Evolutionary conservation across 805 yeast species (phyloP).

Genomic region (Allodekkera sacchari): DNA sequence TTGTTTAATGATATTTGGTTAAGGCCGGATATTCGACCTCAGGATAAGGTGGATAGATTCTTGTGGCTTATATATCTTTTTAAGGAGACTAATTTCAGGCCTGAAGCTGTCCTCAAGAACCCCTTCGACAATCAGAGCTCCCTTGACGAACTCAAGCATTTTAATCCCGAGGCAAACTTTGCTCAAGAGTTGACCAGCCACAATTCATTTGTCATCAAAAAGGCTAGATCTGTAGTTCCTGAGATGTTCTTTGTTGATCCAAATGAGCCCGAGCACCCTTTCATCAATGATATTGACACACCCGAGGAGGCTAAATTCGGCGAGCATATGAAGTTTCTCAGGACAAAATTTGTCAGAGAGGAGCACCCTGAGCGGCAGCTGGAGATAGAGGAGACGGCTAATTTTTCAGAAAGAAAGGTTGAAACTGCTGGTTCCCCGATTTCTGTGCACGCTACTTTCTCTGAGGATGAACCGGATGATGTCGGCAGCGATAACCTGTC

Average conservation of each 20-base stretch:
- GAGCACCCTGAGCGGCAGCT: slow-evolving; percentile 6
- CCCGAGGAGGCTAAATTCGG: slow-evolving; percentile 40
- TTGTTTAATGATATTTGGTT: slow-evolving; percentile 71
- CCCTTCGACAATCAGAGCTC: slow-evolving; percentile 21
- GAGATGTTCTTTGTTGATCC: slow-evolving; percentile 1
- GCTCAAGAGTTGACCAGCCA: slow-evolving; percentile 16
- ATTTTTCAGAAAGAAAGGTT: too few species aligned
- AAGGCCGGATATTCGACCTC: slow-evolving; percentile 50
- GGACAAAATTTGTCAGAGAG: slow-evolving; percentile 25
- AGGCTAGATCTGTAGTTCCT: slow-evolving; percentile 18
- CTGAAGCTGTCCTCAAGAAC: slow-evolving; percentile 31
- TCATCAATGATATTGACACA: slow-evolving; percentile 36
- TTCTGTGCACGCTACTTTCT: too few species aligned
- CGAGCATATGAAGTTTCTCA: slow-evolving; percentile 36
- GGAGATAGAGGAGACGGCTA: too few species aligned
- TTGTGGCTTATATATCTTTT: slow-evolving; percentile 79
- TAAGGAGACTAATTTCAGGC: slow-evolving; percentile 60
- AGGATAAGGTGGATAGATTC: slow-evolving; percentile 61
- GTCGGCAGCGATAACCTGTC: too few species aligned
- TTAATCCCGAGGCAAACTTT: slow-evolving; percentile 7
- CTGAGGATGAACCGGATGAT: too few species aligned
- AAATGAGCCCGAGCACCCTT: slow-evolving; percentile 5
- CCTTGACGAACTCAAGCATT: slow-evolving; percentile 6
- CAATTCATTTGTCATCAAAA: slow-evolving; percentile 16
- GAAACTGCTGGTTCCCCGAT: too few species aligned